Evolutionary conservation across 73 alveolate species (phyloP), one percentile per base, ranked within the genome.

Genomic region (Blepharisma japonicum): DNA sequence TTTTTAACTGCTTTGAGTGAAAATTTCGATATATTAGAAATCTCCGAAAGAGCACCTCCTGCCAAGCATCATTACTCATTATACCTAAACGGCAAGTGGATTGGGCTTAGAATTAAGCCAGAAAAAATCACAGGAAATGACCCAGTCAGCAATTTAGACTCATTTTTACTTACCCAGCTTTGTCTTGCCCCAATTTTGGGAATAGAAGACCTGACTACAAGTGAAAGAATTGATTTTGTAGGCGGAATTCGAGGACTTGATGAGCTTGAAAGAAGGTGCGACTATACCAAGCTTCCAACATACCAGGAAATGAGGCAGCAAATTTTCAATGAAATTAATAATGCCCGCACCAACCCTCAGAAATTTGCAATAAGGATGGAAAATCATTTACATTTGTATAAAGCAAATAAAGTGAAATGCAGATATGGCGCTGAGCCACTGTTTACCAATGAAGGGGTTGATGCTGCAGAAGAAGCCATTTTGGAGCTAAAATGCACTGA

Each of bases 121-220:
- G 94, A 87, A 51, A 81, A 45, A 25, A 49, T 87, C 18, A 85
- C 42, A 27, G 68, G 79, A 1, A 68, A 38, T 9, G 67, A 83
- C 68, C 82, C 79, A 0, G 81, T 86, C 25, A 68, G 68, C 49
- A 23, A 77, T 54, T 56, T 87, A 38, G 94, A 87, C 81, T 77
- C 83, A 20, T 70, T 72, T 46, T 6, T 87, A 4, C 74, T 61
- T 25, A 61, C 74, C 39, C 14, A 61, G 23, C 23, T n/a, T 2
- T 61, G 74, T 5, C 47, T 61, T 20, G 72, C 79, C 27, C 68
- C 72, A 54, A 74, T 47, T 6, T 7, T 74, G 18, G 82, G 79
- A 20, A 74, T 74, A 21, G 53, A 74, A 74, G 82, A 74, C 48
- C 68, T 74, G 0, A 74, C 79, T 20, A 74, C 82, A 20, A 68